A percentile compares a stretch with the other conserved stretches of the same genome.
Conservation (phyloP, 148 eudicot genomes). For the Spergularia bocconei region DNA sequence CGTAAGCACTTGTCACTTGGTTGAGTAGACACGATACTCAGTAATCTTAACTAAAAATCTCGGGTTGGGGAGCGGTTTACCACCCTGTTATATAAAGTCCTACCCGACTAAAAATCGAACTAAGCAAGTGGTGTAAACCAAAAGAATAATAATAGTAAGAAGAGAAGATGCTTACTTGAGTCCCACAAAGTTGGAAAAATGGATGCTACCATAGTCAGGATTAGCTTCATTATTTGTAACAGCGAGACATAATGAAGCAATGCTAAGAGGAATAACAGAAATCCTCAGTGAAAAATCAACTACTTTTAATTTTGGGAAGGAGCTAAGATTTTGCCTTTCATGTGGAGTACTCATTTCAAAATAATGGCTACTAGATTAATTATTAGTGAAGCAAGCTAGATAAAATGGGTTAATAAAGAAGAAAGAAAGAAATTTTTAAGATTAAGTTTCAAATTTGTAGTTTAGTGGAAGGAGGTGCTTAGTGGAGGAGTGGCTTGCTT, state of each 20-base stretch:
- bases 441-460: conserved; percentile 9
- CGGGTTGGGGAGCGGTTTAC: no score
- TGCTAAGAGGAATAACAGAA: conserved; percentile 55
- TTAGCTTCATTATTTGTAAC: conserved; percentile 60
- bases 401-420: background rate
- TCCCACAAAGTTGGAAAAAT: conserved; percentile 53
- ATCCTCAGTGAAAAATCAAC: conserved; percentile 65
- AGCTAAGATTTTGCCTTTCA: conserved; percentile 4
- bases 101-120: background rate
- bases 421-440: background rate
- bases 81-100: no score
- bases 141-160: background rate
- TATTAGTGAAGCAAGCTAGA: background rate
- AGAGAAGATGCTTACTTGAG: conserved; percentile 47
- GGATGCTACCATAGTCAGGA: conserved; percentile 54
- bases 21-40: no score
- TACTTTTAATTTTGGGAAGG: conserved; percentile 36
- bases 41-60: no score
- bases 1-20: no score
- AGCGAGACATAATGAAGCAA: conserved; percentile 66
- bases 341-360: conserved; percentile 15
- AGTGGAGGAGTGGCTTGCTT: background rate
- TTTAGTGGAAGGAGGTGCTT: conserved; percentile 15
- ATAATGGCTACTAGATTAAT: no score
- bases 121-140: background rate